Conservation (phyloP, 2,329 filamentous ascomycete genomes). For the Plectosphaerella cucumerina region DNA sequence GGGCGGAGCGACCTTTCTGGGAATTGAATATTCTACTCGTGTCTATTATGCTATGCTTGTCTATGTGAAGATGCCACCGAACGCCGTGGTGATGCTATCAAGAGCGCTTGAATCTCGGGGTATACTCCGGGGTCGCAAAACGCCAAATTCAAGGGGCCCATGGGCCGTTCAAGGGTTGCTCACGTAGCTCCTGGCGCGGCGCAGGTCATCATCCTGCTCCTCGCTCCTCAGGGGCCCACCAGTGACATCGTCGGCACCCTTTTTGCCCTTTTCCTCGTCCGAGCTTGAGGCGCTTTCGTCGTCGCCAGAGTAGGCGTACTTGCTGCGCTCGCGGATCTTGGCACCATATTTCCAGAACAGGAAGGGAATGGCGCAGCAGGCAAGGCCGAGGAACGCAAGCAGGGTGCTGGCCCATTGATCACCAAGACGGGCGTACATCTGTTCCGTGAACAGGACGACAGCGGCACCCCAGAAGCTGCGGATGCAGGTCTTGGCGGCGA, state of each 20-base stretch:
- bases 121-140: too few relatives aligned
- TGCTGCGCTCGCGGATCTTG: slow-evolving; percentile 62
- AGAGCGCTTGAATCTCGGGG: too few relatives aligned
- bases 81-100: not conserved
- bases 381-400: slow-evolving; percentile 68
- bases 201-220: slow-evolving; percentile 32
- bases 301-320: slow-evolving; percentile 67
- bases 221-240: slow-evolving; percentile 24
- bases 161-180: slow-evolving; percentile 33
- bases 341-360: slow-evolving; percentile 77
- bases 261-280: slow-evolving; percentile 33
- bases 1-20: not conserved
- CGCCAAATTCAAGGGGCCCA: too few relatives aligned
- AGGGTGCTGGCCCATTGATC: slow-evolving; percentile 74
- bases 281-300: slow-evolving; percentile 34
- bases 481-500: slow-evolving; percentile 78
- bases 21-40: too few relatives aligned
- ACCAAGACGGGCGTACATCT: slow-evolving; percentile 72
- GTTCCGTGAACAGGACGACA: slow-evolving; percentile 73
- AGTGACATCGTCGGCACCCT: slow-evolving; percentile 14
- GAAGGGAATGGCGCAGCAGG: slow-evolving; percentile 79
- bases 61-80: not conserved
- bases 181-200: slow-evolving; percentile 40
- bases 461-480: slow-evolving; percentile 76
- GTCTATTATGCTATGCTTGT: not conserved